A percentile compares a stretch with the other conserved stretches of the same genome.
Evolutionary conservation across 2,329 filamentous ascomycete genomes (phyloP).

Genomic region (Zopfia rhizophila): DNA sequence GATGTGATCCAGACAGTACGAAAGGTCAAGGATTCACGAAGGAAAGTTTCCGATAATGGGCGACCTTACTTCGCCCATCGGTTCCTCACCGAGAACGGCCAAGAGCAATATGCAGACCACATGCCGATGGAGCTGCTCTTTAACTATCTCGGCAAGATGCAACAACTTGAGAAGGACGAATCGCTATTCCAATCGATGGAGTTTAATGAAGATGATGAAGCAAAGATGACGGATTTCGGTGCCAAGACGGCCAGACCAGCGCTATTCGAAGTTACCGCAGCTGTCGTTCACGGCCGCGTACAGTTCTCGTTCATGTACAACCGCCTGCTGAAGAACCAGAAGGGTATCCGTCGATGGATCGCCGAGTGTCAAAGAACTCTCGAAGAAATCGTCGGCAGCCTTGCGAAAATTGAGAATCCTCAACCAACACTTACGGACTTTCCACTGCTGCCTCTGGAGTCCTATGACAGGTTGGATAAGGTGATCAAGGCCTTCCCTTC

Average conservation of each 20-base stretch:
- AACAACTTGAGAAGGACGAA: slow-evolving; percentile 59
- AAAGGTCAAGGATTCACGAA: slow-evolving; percentile 65
- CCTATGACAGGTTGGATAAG: slow-evolving; percentile 41
- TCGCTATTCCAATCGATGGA: slow-evolving; percentile 56
- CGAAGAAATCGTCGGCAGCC: slow-evolving; percentile 37
- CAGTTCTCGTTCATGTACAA: slow-evolving; percentile 48
- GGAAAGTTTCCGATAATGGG: slow-evolving; percentile 57
- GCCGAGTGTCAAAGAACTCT: slow-evolving; percentile 44
- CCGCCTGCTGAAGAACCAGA: slow-evolving; percentile 42
- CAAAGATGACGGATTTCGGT: slow-evolving; percentile 39
- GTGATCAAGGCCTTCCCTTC: slow-evolving; percentile 38
- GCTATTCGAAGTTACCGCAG: slow-evolving; percentile 46
- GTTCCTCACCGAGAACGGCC: slow-evolving; percentile 41
- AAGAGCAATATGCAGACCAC: slow-evolving; percentile 46
- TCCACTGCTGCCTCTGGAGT: slow-evolving; percentile 42
- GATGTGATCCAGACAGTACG: slow-evolving; percentile 64
- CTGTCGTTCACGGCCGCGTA: slow-evolving; percentile 33
- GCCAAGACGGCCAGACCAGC: slow-evolving; percentile 37
- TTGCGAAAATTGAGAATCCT: slow-evolving; percentile 32
- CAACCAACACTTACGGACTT: slow-evolving; percentile 46
- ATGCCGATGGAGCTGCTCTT: slow-evolving; percentile 69
- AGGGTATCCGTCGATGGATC: slow-evolving; percentile 46
- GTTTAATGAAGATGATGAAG: slow-evolving; percentile 38
- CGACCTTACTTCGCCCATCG: slow-evolving; percentile 60
- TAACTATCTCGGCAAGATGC: slow-evolving; percentile 63